A percentile compares a stretch with the other conserved stretches of the same genome.
Evolutionary conservation across 1,284 basidiomycete genomes (phyloP).

Genomic region (Rhodotorula glutinis): DNA sequence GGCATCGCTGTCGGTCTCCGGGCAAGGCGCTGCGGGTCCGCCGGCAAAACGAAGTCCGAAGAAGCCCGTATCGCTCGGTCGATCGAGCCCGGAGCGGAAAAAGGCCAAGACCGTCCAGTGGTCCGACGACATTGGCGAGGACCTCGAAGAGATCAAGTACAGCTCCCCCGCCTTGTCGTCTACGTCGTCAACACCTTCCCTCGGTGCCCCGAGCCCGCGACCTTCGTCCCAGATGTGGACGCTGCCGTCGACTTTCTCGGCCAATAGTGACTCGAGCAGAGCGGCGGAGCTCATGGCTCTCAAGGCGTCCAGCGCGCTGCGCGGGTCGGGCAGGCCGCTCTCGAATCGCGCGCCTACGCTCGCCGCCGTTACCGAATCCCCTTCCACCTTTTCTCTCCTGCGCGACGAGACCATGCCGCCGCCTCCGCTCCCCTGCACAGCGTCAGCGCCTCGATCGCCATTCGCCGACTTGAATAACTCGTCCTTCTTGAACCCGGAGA

Average conservation of each 20-base stretch:
- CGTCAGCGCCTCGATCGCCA: slow-evolving; percentile 7
- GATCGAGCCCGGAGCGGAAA: slow-evolving; percentile 12
- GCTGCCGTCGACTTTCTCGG: slow-evolving; percentile 11
- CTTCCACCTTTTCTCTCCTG: slow-evolving; percentile 26
- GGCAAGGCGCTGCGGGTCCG: not conserved
- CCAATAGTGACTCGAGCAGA: slow-evolving; percentile 10
- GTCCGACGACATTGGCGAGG: slow-evolving; percentile 38
- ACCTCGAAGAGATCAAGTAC: slow-evolving; percentile 35
- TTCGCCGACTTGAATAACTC: slow-evolving; percentile 34
- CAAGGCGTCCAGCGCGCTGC: slow-evolving; percentile 9
- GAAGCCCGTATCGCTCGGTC: slow-evolving; percentile 14
- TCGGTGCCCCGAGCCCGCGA: slow-evolving; percentile 12
- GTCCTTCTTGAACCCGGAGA: not conserved
- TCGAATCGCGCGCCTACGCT: slow-evolving; percentile 8
- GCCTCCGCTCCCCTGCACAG: not conserved
- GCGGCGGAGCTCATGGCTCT: slow-evolving; percentile 36
- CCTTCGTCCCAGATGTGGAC: slow-evolving; percentile 23
- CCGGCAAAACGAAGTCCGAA: slow-evolving; percentile 1
- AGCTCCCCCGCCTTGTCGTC: slow-evolving; percentile 23
- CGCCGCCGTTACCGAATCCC: slow-evolving; percentile 15
- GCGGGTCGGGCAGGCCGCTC: slow-evolving; percentile 11
- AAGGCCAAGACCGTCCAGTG: slow-evolving; percentile 39
- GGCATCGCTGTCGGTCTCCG: not conserved
- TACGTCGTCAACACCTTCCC: slow-evolving; percentile 10
- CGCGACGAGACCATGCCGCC: slow-evolving; percentile 10